These are phyloP conservation scores for Diaporthe citriasiana DNA, from an alignment of 2,329 filamentous ascomycete genomes.

Conservation along the genomic window DNA sequence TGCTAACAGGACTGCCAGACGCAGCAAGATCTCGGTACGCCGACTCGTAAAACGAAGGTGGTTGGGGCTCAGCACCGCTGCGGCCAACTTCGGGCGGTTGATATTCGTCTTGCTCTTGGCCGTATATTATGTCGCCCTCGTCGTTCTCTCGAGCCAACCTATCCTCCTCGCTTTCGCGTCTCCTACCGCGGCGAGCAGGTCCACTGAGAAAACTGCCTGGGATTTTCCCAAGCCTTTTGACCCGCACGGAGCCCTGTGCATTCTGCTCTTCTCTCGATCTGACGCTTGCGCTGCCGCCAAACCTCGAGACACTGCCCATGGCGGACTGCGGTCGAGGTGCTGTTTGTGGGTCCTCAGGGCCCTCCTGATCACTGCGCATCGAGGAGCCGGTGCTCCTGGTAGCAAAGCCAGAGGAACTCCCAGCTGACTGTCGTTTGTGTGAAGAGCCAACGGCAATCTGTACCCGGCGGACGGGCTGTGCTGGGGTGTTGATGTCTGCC, in stretches of 20 bases:
- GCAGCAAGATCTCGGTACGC: constrained; percentile 63
- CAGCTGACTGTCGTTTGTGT: constrained; percentile 51
- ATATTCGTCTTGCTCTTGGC: constrained; percentile 60
- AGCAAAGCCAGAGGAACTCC: constrained; percentile 52
- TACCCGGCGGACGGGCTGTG: constrained; percentile 66
- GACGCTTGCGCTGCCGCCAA: constrained; percentile 66
- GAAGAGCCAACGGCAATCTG: constrained; percentile 65
- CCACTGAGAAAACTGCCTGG: constrained; percentile 85
- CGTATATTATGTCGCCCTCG: constrained; percentile 58
- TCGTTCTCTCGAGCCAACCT: constrained; percentile 49
- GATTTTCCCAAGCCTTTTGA: constrained; percentile 82
- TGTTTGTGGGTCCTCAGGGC: constrained; percentile 64
- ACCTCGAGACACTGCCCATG: constrained; percentile 66
- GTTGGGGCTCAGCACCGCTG: constrained; percentile 53
- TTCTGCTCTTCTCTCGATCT: constrained; percentile 73
- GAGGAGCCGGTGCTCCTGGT: constrained; percentile 52
- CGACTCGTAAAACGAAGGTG: constrained; percentile 60
- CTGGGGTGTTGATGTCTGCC: constrained; percentile 66
- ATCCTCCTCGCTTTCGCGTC: constrained; percentile 77
- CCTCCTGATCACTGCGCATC: constrained; percentile 62
- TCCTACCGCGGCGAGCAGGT: constrained; percentile 81
- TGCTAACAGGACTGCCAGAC: constrained; percentile 72
- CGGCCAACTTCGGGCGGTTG: constrained; percentile 54
- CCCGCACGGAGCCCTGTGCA: constrained; percentile 79
- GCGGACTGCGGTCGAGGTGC: constrained; percentile 62